Percentiles rank a stretch among this genome's conserved stretches.
These are phyloP conservation scores for Lasiosphaeria ovina DNA, from an alignment of 495 filamentous ascomycete genomes.

Conservation along the genomic window DNA sequence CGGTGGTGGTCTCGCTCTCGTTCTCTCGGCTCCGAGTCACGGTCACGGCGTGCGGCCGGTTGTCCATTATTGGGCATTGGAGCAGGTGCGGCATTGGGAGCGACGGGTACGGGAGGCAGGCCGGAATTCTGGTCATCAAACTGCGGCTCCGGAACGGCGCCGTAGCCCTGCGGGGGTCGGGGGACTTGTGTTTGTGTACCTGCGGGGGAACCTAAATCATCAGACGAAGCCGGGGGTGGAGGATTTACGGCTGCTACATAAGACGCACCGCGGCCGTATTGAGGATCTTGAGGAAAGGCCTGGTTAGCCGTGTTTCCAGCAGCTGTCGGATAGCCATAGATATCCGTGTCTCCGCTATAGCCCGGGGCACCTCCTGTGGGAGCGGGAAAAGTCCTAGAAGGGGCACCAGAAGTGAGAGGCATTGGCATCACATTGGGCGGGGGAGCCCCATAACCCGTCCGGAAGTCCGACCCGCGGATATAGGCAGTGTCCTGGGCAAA, in stretches of 20 bases:
- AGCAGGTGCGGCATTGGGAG: slow-evolving; percentile 23
- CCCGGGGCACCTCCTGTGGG: slow-evolving; percentile 17
- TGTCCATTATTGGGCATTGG: slow-evolving; percentile 36
- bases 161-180: slow-evolving; percentile 30
- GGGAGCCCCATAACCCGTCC: slow-evolving; percentile 22
- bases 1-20: slow-evolving; percentile 26
- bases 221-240: slow-evolving; percentile 39
- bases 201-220: slow-evolving; percentile 53
- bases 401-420: slow-evolving; percentile 23
- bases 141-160: slow-evolving; percentile 29
- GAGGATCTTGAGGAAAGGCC: slow-evolving; percentile 44
- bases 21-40: slow-evolving; percentile 41
- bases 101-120: slow-evolving; percentile 16
- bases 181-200: slow-evolving; percentile 34
- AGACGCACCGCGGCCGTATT: slow-evolving; percentile 52
- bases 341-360: slow-evolving; percentile 28
- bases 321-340: slow-evolving; percentile 34
- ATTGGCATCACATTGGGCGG: slow-evolving; percentile 24
- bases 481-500: slow-evolving; percentile 22
- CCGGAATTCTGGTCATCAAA: slow-evolving; percentile 28
- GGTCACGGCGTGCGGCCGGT: slow-evolving; percentile 38
- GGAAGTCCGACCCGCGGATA: slow-evolving; percentile 28
- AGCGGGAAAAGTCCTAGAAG: slow-evolving; percentile 21
- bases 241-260: slow-evolving; percentile 25
- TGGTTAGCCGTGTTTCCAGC: slow-evolving; percentile 28